Conservation (phyloP, 805 yeast species). For the Metschnikowia sp. region DNA sequence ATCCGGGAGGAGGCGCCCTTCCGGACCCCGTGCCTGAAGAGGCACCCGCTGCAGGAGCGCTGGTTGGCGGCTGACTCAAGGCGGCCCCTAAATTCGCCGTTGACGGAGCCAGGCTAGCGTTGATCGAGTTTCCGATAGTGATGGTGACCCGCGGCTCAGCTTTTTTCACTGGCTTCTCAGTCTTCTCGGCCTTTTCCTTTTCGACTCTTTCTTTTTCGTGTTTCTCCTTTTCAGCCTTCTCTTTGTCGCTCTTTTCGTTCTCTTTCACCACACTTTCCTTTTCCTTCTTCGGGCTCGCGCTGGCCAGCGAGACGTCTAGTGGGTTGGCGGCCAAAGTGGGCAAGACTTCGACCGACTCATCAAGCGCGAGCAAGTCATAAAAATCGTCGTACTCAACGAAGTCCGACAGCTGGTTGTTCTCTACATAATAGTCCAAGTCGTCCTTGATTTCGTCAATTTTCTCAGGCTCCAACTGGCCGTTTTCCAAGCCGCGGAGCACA, state of each 20-base stretch:
- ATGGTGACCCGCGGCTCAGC: slow-evolving; percentile 2
- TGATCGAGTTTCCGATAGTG: slow-evolving; percentile 8
- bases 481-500: slow-evolving; percentile 68
- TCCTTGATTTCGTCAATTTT: slow-evolving; percentile 75
- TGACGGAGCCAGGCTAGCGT: neutral
- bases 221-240: neutral
- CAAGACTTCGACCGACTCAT: slow-evolving; percentile 30
- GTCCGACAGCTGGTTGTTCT: slow-evolving; percentile 88
- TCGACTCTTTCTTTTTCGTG: neutral
- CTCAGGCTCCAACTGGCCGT: slow-evolving; percentile 73
- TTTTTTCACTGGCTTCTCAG: neutral
- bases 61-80: neutral
- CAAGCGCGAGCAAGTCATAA: slow-evolving; percentile 80
- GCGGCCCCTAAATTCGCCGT: neutral
- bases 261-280: neutral
- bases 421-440: slow-evolving; percentile 90
- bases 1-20: slow-evolving; percentile 20
- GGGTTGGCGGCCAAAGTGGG: neutral
- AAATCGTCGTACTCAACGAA: slow-evolving; percentile 91
- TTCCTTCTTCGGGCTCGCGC: neutral
- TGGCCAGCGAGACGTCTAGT: neutral
- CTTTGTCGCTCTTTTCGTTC: neutral
- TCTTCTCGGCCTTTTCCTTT: neutral
- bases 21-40: neutral
- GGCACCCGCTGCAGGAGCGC: neutral